These are phyloP conservation scores for Arthrobotrys musiformis DNA, from an alignment of 2,329 filamentous ascomycete genomes.

Conservation along the genomic window DNA sequence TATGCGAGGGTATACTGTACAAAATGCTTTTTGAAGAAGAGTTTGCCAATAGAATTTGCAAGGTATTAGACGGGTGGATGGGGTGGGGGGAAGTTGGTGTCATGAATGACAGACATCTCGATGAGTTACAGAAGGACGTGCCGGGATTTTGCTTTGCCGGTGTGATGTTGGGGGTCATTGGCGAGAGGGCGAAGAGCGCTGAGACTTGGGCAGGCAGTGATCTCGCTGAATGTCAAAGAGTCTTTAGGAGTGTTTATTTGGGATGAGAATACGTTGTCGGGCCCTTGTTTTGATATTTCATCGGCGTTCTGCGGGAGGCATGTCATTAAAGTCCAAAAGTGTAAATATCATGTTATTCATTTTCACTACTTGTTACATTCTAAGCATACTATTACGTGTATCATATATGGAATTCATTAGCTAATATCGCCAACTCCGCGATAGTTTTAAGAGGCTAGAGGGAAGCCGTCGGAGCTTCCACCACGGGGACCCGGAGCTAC, in stretches of 20 bases:
- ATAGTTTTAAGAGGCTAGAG: too few species aligned
- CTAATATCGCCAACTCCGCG: neutral
- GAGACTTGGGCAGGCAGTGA: constrained; percentile 54
- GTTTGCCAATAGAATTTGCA: constrained; percentile 64
- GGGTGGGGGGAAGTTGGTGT: constrained; percentile 69
- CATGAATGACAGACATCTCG: constrained; percentile 62
- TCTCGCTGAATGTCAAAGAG: constrained; percentile 48
- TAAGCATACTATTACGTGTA: neutral
- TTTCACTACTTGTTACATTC: neutral
- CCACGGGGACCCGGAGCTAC: too few species aligned
- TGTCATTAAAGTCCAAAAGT: neutral
- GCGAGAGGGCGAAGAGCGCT: constrained; percentile 35
- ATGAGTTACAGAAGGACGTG: constrained; percentile 43
- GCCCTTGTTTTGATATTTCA: neutral
- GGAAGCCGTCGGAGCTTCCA: too few species aligned
- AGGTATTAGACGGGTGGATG: constrained; percentile 68
- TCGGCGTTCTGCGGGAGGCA: neutral
- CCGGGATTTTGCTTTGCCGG: constrained; percentile 42
- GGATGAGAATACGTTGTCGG: constrained; percentile 1
- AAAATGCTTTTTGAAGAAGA: constrained; percentile 68
- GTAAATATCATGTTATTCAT: too few species aligned
- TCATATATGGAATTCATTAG: neutral
- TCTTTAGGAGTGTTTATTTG: constrained; percentile 44
- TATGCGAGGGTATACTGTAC: constrained; percentile 66
- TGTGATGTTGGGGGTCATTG: constrained; percentile 35